phyloP scores from a whole-genome alignment of 2,329 filamentous ascomycete species.

The Cladosporium sp. region DNA sequence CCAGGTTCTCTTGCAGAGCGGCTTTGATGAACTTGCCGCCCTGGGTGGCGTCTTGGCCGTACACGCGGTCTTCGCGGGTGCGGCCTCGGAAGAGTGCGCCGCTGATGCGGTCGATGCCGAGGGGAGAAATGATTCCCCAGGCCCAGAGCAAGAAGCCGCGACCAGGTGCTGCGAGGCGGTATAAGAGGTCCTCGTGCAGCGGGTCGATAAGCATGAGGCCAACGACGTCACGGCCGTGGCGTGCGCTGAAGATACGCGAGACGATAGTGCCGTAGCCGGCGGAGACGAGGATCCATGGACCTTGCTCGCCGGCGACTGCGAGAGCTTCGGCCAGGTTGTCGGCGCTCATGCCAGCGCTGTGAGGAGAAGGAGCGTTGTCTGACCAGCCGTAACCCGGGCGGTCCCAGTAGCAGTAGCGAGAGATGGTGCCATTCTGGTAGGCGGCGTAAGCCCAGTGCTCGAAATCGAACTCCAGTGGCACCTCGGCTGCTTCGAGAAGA shows the following conservation, averaged over 20 bases:
- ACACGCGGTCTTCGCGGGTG: slow-evolving; percentile 76
- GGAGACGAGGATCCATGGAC: slow-evolving; percentile 84
- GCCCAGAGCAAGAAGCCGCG: slow-evolving; percentile 84
- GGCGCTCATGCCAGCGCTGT: slow-evolving; percentile 88
- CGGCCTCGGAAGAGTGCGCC: slow-evolving; percentile 80
- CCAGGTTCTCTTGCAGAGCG: slow-evolving; percentile 86
- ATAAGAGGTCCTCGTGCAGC: slow-evolving; percentile 80
- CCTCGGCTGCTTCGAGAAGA: slow-evolving; percentile 78
- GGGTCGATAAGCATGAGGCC: slow-evolving; percentile 84
- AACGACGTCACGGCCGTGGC: slow-evolving; percentile 68
- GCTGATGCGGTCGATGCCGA: slow-evolving; percentile 75
- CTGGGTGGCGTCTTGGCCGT: slow-evolving; percentile 74
- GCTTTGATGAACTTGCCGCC: slow-evolving; percentile 81
- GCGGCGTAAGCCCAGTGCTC: slow-evolving; percentile 75
- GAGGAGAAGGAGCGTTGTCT: slow-evolving; percentile 88
- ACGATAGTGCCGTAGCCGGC: slow-evolving; percentile 86
- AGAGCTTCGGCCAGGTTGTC: slow-evolving; percentile 86
- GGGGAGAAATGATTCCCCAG: slow-evolving; percentile 77
- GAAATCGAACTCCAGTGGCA: slow-evolving; percentile 72
- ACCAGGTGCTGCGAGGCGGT: slow-evolving; percentile 59
- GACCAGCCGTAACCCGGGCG: slow-evolving; percentile 84
- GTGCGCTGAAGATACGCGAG: slow-evolving; percentile 82
- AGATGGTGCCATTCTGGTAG: slow-evolving; percentile 74
- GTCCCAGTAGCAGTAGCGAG: slow-evolving; percentile 91
- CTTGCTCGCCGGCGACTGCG: slow-evolving; percentile 71